Evolutionary conservation across 73 alveolate species (phyloP).

Genomic region (Blepharisma stoltei): DNA sequence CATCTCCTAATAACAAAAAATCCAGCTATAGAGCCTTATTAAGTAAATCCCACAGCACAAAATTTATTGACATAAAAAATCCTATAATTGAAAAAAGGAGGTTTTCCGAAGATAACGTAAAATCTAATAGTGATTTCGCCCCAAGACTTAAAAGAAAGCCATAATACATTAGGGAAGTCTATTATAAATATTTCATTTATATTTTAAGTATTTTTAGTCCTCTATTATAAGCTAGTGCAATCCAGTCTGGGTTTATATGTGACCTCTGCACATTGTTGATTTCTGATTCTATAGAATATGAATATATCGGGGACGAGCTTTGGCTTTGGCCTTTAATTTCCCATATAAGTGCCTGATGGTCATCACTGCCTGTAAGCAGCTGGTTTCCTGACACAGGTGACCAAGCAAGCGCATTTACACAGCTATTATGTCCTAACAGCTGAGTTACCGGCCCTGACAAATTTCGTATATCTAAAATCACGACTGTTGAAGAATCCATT

Average conservation of each 20-base stretch:
- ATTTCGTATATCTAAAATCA: conserved; percentile 85
- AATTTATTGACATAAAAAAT: no score
- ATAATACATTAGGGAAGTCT: no score
- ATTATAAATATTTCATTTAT: conserved; percentile 23
- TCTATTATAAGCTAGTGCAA: conserved; percentile 69
- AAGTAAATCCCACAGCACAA: no score
- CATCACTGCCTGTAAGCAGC: conserved; percentile 95
- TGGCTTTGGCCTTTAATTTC: conserved; percentile 37
- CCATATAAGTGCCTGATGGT: conserved; percentile 85
- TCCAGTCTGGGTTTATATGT: conserved; percentile 79
- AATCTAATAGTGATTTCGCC: no score
- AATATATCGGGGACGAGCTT: neutral
- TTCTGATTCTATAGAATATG: conserved; percentile 32
- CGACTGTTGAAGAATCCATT: conserved; percentile 76
- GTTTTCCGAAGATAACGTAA: no score
- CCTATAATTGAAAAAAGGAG: no score
- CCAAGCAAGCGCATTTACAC: conserved; percentile 95
- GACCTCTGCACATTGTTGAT: conserved; percentile 86
- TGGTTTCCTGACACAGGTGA: conserved; percentile 93
- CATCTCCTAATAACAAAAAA: no score
- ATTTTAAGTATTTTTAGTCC: conserved; percentile 70
- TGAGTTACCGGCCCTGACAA: conserved; percentile 87
- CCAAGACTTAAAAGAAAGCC: no score
- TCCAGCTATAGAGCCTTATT: no score
- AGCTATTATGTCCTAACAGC: conserved; percentile 81